Evolutionary conservation across 2,329 filamentous ascomycete species (phyloP), one percentile per base, ranked within the genome.

Genomic region (Talaromyces sp.): DNA sequence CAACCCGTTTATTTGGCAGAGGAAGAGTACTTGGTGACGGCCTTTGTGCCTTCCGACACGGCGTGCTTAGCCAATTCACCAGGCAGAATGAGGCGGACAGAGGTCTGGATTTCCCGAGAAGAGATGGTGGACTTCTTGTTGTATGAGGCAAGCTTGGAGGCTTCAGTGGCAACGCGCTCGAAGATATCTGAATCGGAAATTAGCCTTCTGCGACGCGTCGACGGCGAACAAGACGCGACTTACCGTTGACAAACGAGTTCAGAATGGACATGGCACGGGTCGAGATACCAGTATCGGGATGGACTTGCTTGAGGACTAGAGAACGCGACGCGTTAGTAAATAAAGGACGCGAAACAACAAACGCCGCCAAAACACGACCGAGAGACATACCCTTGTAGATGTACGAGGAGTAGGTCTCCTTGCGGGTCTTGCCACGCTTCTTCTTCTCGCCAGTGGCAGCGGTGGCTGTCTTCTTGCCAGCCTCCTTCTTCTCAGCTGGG

Each of bases 101-200:
- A 97, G 72, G 95, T 99, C 87, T 99, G 95, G 78, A 99, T 99
- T 84, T 99, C 95, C 76, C 95, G 90, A 70, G 95, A 98, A 60
- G 94, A 98, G 83, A 99, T 99, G 78, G 95, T 99, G 57, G 94
- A 98, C 87, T 99, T 99, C 90, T 98, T 99, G 90, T 99, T 99
- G 87, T 99, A 99, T 67, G 95, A 95, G 71, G 95, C 95, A 65
- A 99, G 89, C 89, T 99, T 99, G 78, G 92, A 96, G 58, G 95
- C 95, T 83, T 99, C 95, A 63, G 95, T 97, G 68, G 95, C 95
- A 72, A 99, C 94, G 73, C 95, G 93, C 89, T 99, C 95, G 80
- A 99, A 99, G 79, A 99, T 99, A 76, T 99, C 92, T 95, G 65
- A n/a, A 44, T 60, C 4, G 28, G 14, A 33, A 54, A 63, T 63